These are phyloP conservation scores for Colletotrichum agaves DNA, from an alignment of 2,329 filamentous ascomycete species.

Conservation along the genomic window DNA sequence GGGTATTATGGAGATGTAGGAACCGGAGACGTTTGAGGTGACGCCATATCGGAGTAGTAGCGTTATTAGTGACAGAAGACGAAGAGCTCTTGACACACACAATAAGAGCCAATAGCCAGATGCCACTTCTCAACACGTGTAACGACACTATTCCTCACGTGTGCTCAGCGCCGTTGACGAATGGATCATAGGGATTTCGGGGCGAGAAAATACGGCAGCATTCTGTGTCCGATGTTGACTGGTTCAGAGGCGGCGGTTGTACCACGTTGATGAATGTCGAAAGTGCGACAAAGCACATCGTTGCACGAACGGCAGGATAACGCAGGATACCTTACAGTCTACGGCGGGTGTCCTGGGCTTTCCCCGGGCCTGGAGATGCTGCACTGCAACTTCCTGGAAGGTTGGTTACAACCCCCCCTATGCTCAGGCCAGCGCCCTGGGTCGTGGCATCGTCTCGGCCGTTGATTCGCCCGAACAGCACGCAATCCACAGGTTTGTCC, in stretches of 20 bases:
- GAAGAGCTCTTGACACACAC: not conserved
- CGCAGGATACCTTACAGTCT: not conserved
- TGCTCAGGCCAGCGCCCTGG: conserved; percentile 10
- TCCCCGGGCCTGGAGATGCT: not conserved
- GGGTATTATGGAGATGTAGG: not conserved
- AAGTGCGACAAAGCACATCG: not conserved
- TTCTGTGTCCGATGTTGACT: not conserved
- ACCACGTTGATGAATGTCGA: not conserved
- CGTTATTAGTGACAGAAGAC: not conserved
- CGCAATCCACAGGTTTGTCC: conserved; percentile 18
- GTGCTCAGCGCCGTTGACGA: conserved; percentile 22
- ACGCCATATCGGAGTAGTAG: not conserved
- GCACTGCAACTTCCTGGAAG: conserved; percentile 2
- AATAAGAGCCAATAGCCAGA: not conserved
- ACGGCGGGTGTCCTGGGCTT: not conserved
- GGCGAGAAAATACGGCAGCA: not conserved
- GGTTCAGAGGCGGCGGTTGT: not conserved
- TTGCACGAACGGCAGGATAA: not conserved
- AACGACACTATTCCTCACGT: conserved; percentile 26
- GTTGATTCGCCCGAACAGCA: conserved; percentile 36
- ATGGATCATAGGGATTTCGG: conserved; percentile 5
- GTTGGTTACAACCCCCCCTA: not conserved
- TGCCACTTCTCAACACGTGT: conserved; percentile 15
- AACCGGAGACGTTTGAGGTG: not conserved
- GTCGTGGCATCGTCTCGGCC: conserved; percentile 34